Evolutionary conservation across 2,329 filamentous ascomycete species (phyloP), one percentile per base, ranked within the genome.

Genomic region (Helicocarpus griseus): DNA sequence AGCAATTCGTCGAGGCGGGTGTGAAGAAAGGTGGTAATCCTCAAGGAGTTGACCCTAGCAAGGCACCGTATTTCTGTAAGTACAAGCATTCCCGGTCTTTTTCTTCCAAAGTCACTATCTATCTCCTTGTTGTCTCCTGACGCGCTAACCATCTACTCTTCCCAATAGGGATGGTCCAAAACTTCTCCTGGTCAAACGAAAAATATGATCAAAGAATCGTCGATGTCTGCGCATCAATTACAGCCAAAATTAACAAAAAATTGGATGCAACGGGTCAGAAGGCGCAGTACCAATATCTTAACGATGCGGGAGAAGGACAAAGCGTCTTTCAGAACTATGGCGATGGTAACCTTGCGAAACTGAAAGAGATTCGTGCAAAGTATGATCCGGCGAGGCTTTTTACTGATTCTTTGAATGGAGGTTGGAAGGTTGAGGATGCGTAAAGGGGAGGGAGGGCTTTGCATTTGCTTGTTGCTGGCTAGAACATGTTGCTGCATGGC

Each of bases 341-440:
- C 19, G 17, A 39, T 13, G 59, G 53, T 33, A 72, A 66, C 46
- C 55, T 64, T 36, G 48, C 55, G 28, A 63, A 54, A 43, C 49
- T 73, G 57, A 54, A 59, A 49, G 50, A 52, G 4, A 57, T 71
- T 11, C 62, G 63, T 19, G 52, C 50, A 31, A 65, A 61, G 53
- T 73, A 71, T 56, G 70, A 73, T 60, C 66, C 70, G 0, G 52
- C 53, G 1, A 56, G 58, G 0, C 60, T 73, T 0, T 72, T 70
- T 51, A 64, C 71, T 55, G 62, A 50, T n/a, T 49, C 68, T 41
- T 56, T 65, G 56, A 65, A 66, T 0, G 70, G 70, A 5, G 49
- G 49, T 3, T 51, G 49, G 49, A 51, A 51, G 49, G 49, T 51
- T 44, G 49, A 31, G 14, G 7, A 46, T 46, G 49, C 49, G 41